Percentiles rank a stretch among this genome's conserved stretches.
These are phyloP conservation scores for Pseudocercospora fuligena DNA, from an alignment of 2,329 filamentous ascomycete species.

Conservation along the genomic window DNA sequence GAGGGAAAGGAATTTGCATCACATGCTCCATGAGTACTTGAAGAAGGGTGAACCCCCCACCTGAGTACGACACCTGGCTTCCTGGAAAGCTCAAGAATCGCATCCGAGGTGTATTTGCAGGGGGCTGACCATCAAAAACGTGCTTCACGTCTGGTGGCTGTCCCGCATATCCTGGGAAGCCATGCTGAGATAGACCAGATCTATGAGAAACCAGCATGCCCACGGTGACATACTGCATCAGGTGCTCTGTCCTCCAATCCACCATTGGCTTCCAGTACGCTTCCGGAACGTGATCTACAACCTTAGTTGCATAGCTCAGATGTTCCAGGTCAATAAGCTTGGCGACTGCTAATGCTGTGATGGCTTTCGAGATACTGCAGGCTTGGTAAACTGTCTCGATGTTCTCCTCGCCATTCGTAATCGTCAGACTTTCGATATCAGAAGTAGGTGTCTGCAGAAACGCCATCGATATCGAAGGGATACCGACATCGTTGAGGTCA, in stretches of 20 bases:
- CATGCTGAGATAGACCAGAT: conserved; percentile 32
- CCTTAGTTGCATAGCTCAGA: conserved; percentile 27
- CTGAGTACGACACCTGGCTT: conserved; percentile 33
- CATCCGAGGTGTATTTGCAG: conserved; percentile 32
- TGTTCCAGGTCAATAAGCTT: conserved; percentile 32
- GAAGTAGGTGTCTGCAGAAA: conserved; percentile 26
- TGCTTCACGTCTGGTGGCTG: conserved; percentile 17
- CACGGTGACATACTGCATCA: conserved; percentile 33
- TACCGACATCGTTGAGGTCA: conserved; percentile 20
- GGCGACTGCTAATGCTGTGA: conserved; percentile 30
- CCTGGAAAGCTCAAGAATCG: conserved; percentile 32
- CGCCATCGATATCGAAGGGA: conserved; percentile 32
- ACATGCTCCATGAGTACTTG: conserved; percentile 34
- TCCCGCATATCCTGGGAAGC: conserved; percentile 34
- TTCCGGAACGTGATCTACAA: conserved; percentile 26
- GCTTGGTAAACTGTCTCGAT: conserved; percentile 35
- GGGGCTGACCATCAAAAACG: conserved; percentile 27
- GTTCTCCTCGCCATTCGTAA: conserved; percentile 28
- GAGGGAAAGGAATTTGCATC: conserved; percentile 21
- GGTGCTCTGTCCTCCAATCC: conserved; percentile 22
- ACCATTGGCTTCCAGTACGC: conserved; percentile 18
- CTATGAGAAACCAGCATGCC: conserved; percentile 33
- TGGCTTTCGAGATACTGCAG: conserved; percentile 37
- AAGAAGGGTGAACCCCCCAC: conserved; percentile 33
- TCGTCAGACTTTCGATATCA: conserved; percentile 23